Percentiles rank a stretch among this genome's conserved stretches.
Evolutionary conservation across 2,329 filamentous ascomycete species (phyloP).

Genomic region (Microthyrium microscopicum): DNA sequence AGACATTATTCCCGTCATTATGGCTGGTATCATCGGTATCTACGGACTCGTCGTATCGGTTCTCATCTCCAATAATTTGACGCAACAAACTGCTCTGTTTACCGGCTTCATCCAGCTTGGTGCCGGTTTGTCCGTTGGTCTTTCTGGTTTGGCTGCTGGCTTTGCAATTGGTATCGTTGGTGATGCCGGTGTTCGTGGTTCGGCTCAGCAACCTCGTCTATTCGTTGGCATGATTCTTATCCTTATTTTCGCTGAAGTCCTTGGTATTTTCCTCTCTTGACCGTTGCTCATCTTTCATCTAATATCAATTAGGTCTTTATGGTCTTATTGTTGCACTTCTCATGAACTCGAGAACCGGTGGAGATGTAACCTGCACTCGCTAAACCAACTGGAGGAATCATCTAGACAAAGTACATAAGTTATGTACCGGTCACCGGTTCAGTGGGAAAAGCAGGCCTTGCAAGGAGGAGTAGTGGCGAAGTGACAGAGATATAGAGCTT

Average conservation of each 20-base stretch:
- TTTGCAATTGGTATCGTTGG: conserved; percentile 50
- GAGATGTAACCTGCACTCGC: conserved; percentile 8
- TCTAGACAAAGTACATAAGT: too few species aligned
- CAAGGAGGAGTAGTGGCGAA: too few species aligned
- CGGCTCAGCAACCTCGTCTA: conserved; percentile 66
- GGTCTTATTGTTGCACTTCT: conserved; percentile 96
- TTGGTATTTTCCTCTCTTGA: conserved; percentile 47
- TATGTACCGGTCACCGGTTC: too few species aligned
- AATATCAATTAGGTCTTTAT: conserved; percentile 60
- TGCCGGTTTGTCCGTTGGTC: conserved; percentile 42
- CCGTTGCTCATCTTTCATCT: conserved; percentile 12
- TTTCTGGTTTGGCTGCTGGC: conserved; percentile 83
- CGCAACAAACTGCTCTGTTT: conserved; percentile 30
- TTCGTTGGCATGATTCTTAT: conserved; percentile 98
- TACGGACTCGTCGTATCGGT: conserved; percentile 43
- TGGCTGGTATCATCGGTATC: conserved; percentile 99
- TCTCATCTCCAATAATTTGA: conserved; percentile 36
- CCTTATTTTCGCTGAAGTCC: conserved; percentile 98
- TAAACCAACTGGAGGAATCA: too few species aligned
- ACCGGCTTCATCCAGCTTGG: conserved; percentile 36
- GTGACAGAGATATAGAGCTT: too few species aligned
- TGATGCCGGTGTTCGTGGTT: conserved; percentile 77
- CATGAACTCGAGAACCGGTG: conserved; percentile 81
- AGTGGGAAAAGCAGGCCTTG: too few species aligned
- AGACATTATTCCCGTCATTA: conserved; percentile 99